phyloP scores from a whole-genome alignment of 2,329 filamentous ascomycete genomes.

The Cadophora luteo-olivacea region DNA sequence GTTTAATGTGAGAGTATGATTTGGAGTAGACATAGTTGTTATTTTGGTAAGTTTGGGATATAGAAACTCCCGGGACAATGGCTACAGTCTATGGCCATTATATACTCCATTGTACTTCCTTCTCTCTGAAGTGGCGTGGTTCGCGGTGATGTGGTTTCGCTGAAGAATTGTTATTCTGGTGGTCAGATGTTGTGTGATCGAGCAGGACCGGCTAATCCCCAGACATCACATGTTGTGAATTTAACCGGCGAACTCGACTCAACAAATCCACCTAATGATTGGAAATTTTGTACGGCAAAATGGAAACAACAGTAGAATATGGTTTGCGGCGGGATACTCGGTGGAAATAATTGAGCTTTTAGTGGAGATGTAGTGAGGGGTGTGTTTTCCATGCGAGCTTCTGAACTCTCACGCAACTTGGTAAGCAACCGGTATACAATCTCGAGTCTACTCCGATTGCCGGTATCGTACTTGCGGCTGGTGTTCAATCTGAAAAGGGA shows the following conservation, averaged over 20 bases:
- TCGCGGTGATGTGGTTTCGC: not conserved
- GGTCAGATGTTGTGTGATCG: conserved; percentile 1
- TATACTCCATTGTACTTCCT: not conserved
- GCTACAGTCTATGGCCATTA: not conserved
- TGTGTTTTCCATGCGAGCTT: no score
- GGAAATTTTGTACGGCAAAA: not conserved
- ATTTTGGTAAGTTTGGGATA: not conserved
- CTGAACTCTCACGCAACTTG: no score
- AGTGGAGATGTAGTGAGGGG: no score
- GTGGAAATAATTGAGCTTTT: not conserved
- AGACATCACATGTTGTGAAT: not conserved
- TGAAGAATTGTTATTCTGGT: not conserved
- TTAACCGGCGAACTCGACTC: not conserved
- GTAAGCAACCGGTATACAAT: no score
- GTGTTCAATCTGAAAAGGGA: no score
- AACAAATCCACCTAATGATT: not conserved
- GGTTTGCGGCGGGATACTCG: not conserved
- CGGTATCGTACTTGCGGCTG: no score
- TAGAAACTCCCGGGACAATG: not conserved
- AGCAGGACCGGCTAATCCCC: not conserved
- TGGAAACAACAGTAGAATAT: not conserved
- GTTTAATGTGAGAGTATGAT: conserved; percentile 50
- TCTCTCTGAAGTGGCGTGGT: not conserved
- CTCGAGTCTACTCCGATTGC: no score
- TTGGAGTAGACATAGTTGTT: conserved; percentile 6